These are phyloP conservation scores for Hemerocallis citrina DNA, from an alignment of 106 monocot species.

Conservation along the genomic window DNA sequence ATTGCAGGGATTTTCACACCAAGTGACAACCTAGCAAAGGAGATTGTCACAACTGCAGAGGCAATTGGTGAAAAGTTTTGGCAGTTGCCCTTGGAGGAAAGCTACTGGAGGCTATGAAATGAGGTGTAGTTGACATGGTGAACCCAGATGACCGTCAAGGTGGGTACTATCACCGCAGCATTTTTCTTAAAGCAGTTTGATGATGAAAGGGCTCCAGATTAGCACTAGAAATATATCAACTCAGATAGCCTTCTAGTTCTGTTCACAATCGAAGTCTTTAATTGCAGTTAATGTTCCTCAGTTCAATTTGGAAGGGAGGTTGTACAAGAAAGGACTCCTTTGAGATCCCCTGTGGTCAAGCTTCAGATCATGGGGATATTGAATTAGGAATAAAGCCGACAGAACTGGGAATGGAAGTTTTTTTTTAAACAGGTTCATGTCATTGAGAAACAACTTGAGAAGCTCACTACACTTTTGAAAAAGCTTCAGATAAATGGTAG, in stretches of 20 bases:
- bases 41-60: conserved; percentile 36
- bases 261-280: too few species aligned
- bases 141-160: conserved; percentile 60
- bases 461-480: conserved; percentile 26
- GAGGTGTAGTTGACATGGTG: conserved; percentile 67
- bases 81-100: conserved; percentile 69
- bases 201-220: too few species aligned
- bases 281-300: too few species aligned
- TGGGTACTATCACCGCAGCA: conserved; percentile 59
- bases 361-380: conserved; percentile 60
- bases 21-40: conserved; percentile 57
- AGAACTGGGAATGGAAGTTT: conserved; percentile 59
- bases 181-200: conserved; percentile 71
- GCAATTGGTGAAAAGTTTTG: conserved; percentile 60
- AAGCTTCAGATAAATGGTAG: conserved; percentile 47
- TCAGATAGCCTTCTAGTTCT: too few species aligned
- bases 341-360: conserved; percentile 35
- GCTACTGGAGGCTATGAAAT: conserved; percentile 78
- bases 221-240: too few species aligned
- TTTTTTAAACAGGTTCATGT: conserved; percentile 68
- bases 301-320: too few species aligned
- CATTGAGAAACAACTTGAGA: conserved; percentile 36
- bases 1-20: conserved; percentile 68
- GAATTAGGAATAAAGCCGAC: conserved; percentile 57
- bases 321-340: conserved; percentile 64